Percentiles rank a stretch among this genome's conserved stretches.
Evolutionary conservation across 1,284 basidiomycete genomes (phyloP).

Genomic region (Leccinum fallax): DNA sequence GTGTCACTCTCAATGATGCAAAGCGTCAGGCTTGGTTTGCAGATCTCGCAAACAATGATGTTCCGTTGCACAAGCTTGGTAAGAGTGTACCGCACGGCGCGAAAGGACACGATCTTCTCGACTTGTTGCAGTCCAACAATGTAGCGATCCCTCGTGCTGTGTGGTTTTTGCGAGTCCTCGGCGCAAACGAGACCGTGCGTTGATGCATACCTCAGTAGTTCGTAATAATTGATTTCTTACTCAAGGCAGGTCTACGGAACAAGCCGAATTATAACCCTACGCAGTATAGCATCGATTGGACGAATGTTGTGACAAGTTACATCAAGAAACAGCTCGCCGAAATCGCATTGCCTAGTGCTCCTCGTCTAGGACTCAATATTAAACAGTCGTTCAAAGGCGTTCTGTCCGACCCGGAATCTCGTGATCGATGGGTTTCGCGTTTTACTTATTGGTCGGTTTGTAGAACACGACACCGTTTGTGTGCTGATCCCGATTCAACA

Average conservation of each 20-base stretch:
- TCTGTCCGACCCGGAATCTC: constrained; percentile 65
- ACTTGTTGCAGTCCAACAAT: constrained; percentile 79
- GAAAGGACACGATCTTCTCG: constrained; percentile 89
- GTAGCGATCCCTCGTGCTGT: constrained; percentile 88
- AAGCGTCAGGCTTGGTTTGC: constrained; percentile 89
- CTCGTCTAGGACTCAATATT: constrained; percentile 70
- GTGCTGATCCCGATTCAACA: constrained; percentile 35
- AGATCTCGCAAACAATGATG: constrained; percentile 87
- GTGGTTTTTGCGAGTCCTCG: constrained; percentile 94
- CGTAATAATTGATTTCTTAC: not conserved
- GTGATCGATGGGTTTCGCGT: constrained; percentile 78
- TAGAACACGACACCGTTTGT: not conserved
- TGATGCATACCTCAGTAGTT: not conserved
- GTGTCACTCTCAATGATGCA: constrained; percentile 89
- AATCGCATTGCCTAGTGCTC: constrained; percentile 80
- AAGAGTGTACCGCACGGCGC: constrained; percentile 93
- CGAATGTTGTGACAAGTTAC: constrained; percentile 84
- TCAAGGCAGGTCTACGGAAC: constrained; percentile 69
- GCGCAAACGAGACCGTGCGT: constrained; percentile 88
- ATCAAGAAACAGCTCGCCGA: constrained; percentile 88
- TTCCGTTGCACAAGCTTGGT: constrained; percentile 87
- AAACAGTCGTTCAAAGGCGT: constrained; percentile 81
- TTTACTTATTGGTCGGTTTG: constrained; percentile 76
- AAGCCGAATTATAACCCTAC: constrained; percentile 75
- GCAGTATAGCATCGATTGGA: constrained; percentile 91